These are phyloP conservation scores for Mortierella sp. DNA, from an alignment of 371 early-diverging fungal species.

Conservation along the genomic window DNA sequence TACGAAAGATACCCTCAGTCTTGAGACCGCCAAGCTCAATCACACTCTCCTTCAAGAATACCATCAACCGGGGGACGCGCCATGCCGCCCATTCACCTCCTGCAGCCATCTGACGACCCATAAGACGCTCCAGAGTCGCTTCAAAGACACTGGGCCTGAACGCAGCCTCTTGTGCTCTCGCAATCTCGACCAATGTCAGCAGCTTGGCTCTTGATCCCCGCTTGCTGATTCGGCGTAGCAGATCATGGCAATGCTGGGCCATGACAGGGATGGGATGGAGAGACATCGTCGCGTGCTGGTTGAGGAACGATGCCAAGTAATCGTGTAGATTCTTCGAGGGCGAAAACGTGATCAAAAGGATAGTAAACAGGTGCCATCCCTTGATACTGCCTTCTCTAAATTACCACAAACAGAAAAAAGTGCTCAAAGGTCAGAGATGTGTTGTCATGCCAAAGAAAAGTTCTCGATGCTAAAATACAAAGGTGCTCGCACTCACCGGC, in stretches of 20 bases:
- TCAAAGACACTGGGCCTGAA: slow-evolving; percentile 94
- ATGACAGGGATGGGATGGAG: slow-evolving; percentile 70
- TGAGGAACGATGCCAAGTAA: slow-evolving; percentile 86
- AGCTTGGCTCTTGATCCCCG: slow-evolving; percentile 88
- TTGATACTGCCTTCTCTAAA: slow-evolving; percentile 75
- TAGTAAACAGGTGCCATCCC: slow-evolving; percentile 92
- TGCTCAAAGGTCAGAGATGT: background rate
- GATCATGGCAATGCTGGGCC: slow-evolving; percentile 72
- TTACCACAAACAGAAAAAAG: background rate
- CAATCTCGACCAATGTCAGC: slow-evolving; percentile 83
- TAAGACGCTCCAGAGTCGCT: slow-evolving; percentile 87
- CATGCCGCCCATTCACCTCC: slow-evolving; percentile 61
- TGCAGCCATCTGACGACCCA: slow-evolving; percentile 70
- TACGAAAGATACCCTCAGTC: slow-evolving; percentile 97
- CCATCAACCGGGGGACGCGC: slow-evolving; percentile 84
- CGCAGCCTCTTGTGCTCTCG: slow-evolving; percentile 88
- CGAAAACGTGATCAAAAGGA: slow-evolving; percentile 87
- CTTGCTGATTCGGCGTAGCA: slow-evolving; percentile 79
- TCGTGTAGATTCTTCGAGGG: slow-evolving; percentile 92
- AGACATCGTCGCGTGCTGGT: slow-evolving; percentile 67
- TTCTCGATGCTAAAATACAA: background rate
- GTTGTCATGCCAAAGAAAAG: background rate
- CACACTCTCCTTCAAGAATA: slow-evolving; percentile 87
- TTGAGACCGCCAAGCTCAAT: slow-evolving; percentile 79
- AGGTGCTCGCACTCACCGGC: slow-evolving; percentile 60